Evolutionary conservation across 2,329 filamentous ascomycete genomes (phyloP).

Genomic region (Diatrype stigma): DNA sequence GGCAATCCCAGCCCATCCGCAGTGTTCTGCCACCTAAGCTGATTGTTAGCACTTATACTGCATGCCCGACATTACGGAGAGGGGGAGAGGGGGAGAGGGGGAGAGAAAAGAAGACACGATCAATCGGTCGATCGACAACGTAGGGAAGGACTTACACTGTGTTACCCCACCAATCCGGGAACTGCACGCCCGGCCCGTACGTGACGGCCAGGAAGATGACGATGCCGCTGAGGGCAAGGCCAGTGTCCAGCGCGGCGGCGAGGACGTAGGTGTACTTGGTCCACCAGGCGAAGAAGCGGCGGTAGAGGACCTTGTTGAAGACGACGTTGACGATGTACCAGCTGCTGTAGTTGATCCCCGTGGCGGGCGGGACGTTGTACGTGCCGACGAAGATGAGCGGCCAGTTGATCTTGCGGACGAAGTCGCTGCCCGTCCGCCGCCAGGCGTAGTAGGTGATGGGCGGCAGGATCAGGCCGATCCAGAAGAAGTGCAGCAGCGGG

Average conservation of each 20-base stretch:
- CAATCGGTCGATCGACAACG: no score
- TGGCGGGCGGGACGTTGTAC: slow-evolving; percentile 34
- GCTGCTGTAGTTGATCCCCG: slow-evolving; percentile 30
- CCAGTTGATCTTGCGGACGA: slow-evolving; percentile 32
- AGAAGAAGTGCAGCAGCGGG: slow-evolving; percentile 66
- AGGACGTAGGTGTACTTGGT: slow-evolving; percentile 39
- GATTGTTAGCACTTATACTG: slow-evolving; percentile 8
- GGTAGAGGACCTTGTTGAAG: slow-evolving; percentile 41
- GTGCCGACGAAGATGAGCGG: slow-evolving; percentile 33
- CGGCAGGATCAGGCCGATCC: slow-evolving; percentile 60
- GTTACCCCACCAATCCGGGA: slow-evolving; percentile 33
- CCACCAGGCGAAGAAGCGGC: slow-evolving; percentile 41
- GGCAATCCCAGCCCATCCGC: slow-evolving; percentile 27
- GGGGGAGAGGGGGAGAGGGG: no score
- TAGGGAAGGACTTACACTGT: slow-evolving; percentile 30
- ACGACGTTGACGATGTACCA: slow-evolving; percentile 42
- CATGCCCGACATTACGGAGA: neutral
- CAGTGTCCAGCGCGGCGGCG: slow-evolving; percentile 28
- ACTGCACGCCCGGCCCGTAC: slow-evolving; percentile 27
- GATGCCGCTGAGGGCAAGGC: slow-evolving; percentile 29
- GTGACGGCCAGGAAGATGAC: slow-evolving; percentile 33
- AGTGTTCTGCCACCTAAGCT: slow-evolving; percentile 27
- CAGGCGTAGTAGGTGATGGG: slow-evolving; percentile 55
- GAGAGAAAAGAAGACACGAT: no score
- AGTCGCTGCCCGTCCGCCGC: slow-evolving; percentile 33